These are phyloP conservation scores for Neurospora africana DNA, from an alignment of 495 filamentous ascomycete species.

Conservation along the genomic window DNA sequence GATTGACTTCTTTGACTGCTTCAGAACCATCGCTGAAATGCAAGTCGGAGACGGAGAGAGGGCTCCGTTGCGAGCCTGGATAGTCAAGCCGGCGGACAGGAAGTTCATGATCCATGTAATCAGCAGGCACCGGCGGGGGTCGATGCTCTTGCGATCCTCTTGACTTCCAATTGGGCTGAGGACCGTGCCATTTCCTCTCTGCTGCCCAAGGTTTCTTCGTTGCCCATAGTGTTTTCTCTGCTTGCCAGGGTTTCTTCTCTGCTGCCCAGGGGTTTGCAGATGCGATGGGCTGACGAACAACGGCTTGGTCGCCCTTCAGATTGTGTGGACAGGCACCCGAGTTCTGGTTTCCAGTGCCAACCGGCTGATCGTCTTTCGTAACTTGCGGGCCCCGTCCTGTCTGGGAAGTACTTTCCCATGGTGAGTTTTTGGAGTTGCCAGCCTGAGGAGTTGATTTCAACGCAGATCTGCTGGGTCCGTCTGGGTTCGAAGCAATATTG, in stretches of 20 bases:
- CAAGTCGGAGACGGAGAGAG: neutral
- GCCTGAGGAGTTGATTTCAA: neutral
- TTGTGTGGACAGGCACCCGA: neutral
- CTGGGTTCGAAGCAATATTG: neutral
- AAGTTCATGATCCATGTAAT: constrained; percentile 1
- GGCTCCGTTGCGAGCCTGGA: constrained; percentile 3
- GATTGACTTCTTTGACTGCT: neutral
- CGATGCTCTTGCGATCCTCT: neutral
- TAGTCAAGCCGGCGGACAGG: constrained; percentile 9
- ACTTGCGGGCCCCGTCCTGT: neutral
- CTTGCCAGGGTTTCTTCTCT: neutral
- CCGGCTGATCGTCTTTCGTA: neutral
- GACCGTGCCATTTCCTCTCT: neutral
- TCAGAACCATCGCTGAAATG: constrained; percentile 5
- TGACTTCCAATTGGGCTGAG: neutral
- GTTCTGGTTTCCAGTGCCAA: neutral
- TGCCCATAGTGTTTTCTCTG: neutral
- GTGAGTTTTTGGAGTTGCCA: neutral
- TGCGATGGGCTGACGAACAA: neutral
- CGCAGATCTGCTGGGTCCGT: neutral
- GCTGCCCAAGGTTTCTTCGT: neutral
- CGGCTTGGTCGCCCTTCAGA: neutral
- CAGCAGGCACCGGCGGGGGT: neutral
- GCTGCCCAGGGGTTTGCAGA: neutral
- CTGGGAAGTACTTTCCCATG: neutral